Base-by-base conservation (phyloP, 495 filamentous ascomycete genomes). In the Glarea lozoyensis region DNA sequence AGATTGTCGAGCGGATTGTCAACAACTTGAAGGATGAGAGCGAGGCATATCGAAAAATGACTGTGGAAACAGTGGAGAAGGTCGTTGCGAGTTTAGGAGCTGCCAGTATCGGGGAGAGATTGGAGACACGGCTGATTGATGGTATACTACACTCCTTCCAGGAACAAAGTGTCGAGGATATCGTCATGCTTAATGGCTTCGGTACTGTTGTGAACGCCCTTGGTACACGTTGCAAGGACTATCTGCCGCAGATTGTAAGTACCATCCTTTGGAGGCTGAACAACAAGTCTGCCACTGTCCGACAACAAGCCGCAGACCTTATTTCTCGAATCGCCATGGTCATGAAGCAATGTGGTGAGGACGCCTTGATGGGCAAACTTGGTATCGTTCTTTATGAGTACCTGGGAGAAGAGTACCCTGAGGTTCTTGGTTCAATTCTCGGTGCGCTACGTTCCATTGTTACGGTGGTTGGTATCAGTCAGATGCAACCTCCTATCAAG, bases 31-130 rank as follows among this genome's bases (percentile, higher is more conserved):
- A 97, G 62, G 93, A 99, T 54, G 93, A 99, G 60, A 95, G 84
- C 59, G 93, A 99, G 54, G 84, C 90, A 0, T 99, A 97, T 60
- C 82, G 93, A 9, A 97, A 97, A 70, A 99, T 99, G 93, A 94
- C 93, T 0, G 80, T 97, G 17, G 93, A 99, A 66, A 96, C 90
- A 0, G 76, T 95, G 6, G 93, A 99, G 63, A 97, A 97, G 63
- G 76, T 97, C 20, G 82, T 97, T 55, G 87, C 89, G 2, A 82
- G 86, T 33, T 74, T 96, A 23, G 93, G 93, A 40, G 89, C 89
- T 19, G 89, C 90, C 16, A 92, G 97, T 60, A 86, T 99, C 56
- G 84, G 85, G 10, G 86, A 94, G 60, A 76, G 89, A 31, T 64
- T 97, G 32, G 93, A 99, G 60, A 89, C 96, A 60, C 72, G 86